Base-by-base conservation (phyloP, 345 rosid species). In the Microcos paniculata region DNA sequence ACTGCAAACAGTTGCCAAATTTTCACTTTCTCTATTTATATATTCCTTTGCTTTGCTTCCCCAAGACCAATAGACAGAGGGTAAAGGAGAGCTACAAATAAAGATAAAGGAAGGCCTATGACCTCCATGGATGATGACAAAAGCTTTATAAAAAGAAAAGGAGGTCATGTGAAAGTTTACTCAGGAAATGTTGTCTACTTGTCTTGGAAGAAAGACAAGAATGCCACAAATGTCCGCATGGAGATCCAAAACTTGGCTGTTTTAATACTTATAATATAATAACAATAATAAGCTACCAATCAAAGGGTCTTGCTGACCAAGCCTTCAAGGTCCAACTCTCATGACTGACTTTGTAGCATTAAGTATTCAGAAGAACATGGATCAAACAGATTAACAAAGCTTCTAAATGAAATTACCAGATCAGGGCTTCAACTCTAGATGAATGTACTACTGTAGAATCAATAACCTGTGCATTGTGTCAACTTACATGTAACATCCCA, bases 171-270 rank as follows among this genome's bases (percentile, higher is more conserved):
- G 67, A 66, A 56, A 57, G 46, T 45, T 26, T 26, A 57, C 15
- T 38, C 15, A 16, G 11, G 57, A 35, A 56, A 30, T 23, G 11
- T 58, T 15, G 74, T 35, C 62, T 65, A 18, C 15, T 63, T 64
- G 49, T 16, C 48, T 63, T n/a, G 23, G 1, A 21, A 19, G 62
- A 48, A 43, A 70, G 16, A n/a, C 52, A 48, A 31, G 9, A 64
- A 65, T 48, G 62, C 76, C 80, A 57, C 43, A 53, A 57, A 76
- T 58, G 51, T 49, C 72, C 49, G 55, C 61, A 16, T 53, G 75
- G 62, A 58, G 35, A 75, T 23, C 9, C 13, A 38, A 23, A 52
- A 16, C 53, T 48, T 76, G 21, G 64, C 30, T 59, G 71, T 15
- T 30, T 79, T 45, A 58, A 56, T 71, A 38, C n/a, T 65, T 46